Percentiles rank a stretch among this genome's conserved stretches.
These are phyloP conservation scores for Hevea brasiliensis DNA, from an alignment of 345 rosid species.

Conservation along the genomic window DNA sequence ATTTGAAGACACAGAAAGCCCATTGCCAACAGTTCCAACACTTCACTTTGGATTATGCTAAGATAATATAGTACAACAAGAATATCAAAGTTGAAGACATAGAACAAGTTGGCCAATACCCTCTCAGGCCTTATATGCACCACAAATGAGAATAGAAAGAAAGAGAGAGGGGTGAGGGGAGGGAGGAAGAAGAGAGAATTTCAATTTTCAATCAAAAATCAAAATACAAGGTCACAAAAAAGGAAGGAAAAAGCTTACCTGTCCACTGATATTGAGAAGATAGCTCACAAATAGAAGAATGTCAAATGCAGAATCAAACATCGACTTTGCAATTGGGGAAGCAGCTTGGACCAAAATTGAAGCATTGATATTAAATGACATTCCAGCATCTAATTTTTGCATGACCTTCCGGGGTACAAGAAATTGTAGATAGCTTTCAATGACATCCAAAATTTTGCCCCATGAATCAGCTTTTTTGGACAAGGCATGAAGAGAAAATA, in stretches of 20 bases:
- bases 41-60: too few relatives aligned
- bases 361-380: conserved; percentile 42
- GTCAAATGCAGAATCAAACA: conserved; percentile 86
- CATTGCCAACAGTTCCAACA: too few relatives aligned
- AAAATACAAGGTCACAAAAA: background rate
- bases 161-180: too few relatives aligned
- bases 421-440: conserved; percentile 63
- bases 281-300: conserved; percentile 73
- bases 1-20: too few relatives aligned
- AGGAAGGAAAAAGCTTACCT: conserved; percentile 50
- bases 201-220: background rate
- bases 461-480: conserved; percentile 68
- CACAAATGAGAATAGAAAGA: too few relatives aligned
- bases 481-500: conserved; percentile 63
- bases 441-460: conserved; percentile 62
- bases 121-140: too few relatives aligned
- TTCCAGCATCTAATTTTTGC: conserved; percentile 45
- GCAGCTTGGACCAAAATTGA: conserved; percentile 70
- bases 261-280: conserved; percentile 68
- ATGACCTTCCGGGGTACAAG: conserved; percentile 68
- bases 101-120: too few relatives aligned
- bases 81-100: too few relatives aligned
- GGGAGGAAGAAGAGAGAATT: too few relatives aligned
- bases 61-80: too few relatives aligned
- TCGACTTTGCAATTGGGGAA: conserved; percentile 74